Evolutionary conservation across 768 basidiomycete genomes (phyloP).

Genomic region (Amanita fuliginea): DNA sequence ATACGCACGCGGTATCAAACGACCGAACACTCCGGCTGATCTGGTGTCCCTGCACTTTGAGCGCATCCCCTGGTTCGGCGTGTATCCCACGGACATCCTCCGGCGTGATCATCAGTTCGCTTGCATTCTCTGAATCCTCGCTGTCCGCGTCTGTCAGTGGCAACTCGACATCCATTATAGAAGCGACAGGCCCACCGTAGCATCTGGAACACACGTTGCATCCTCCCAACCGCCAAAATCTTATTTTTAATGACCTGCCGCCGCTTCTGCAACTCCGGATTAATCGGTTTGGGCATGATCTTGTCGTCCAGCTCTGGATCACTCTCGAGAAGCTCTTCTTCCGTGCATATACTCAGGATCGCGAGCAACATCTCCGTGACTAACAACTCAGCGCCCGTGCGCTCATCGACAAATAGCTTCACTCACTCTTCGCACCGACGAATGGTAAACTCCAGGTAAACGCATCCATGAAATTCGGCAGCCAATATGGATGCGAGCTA

Average conservation of each 20-base stretch:
- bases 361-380: constrained; percentile 98
- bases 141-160: constrained; percentile 20
- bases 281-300: constrained; percentile 20
- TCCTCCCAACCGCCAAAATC: constrained; percentile 84
- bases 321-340: constrained; percentile 75
- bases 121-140: constrained; percentile 71
- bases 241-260: constrained; percentile 84
- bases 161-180: neutral
- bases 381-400: constrained; percentile 17
- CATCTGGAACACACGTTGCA: constrained; percentile 85
- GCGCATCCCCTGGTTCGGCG: constrained; percentile 36
- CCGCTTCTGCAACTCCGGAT: constrained; percentile 33
- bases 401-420: constrained; percentile 6
- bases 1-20: constrained; percentile 68
- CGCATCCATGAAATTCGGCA: constrained; percentile 96
- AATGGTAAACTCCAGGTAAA: constrained; percentile 98
- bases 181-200: constrained; percentile 50
- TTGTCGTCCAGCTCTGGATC: constrained; percentile 21
- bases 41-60: constrained; percentile 51
- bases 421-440: constrained; percentile 90
- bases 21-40: constrained; percentile 51
- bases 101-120: constrained; percentile 40
- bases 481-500: constrained; percentile 83
- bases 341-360: constrained; percentile 85
- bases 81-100: constrained; percentile 17